phyloP scores from a whole-genome alignment of 2,329 filamentous ascomycete species.

The Epicoccum sorghinum region DNA sequence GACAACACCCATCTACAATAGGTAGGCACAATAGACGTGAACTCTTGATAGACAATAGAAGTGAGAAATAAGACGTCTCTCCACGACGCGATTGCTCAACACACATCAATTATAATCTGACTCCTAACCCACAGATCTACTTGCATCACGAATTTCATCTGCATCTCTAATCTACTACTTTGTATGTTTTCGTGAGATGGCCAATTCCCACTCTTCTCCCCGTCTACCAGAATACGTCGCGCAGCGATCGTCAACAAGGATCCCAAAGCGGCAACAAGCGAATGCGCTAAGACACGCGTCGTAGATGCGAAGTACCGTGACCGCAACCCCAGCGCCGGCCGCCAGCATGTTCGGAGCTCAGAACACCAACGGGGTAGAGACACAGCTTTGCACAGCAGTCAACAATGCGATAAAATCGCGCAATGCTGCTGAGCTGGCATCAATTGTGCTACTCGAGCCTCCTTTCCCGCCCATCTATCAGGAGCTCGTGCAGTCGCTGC shows the following conservation, averaged over 20 bases:
- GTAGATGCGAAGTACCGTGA: not conserved
- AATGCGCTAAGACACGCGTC: slow-evolving; percentile 8
- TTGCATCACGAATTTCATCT: too few species aligned
- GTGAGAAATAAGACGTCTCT: too few species aligned
- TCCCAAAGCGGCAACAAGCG: slow-evolving; percentile 2
- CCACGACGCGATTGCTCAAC: too few species aligned
- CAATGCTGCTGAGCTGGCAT: slow-evolving; percentile 30
- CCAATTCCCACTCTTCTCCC: too few species aligned
- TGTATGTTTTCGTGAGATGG: too few species aligned
- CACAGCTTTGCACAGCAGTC: slow-evolving; percentile 35
- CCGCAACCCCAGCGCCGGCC: slow-evolving; percentile 12
- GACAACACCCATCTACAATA: not conserved
- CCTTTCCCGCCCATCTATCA: slow-evolving; percentile 35
- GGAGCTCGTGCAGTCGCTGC: slow-evolving; percentile 36
- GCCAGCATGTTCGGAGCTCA: slow-evolving; percentile 30
- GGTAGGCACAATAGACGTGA: too few species aligned
- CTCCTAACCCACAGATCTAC: too few species aligned
- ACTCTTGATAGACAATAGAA: too few species aligned
- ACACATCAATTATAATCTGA: too few species aligned
- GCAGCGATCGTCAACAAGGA: slow-evolving; percentile 7
- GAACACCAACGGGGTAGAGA: slow-evolving; percentile 31
- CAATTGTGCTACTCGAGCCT: slow-evolving; percentile 40
- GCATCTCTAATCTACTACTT: too few species aligned
- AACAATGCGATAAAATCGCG: slow-evolving; percentile 34
- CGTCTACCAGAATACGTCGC: too few species aligned